Conservation (phyloP, 805 yeast species). For the Metschnikowia rubicola region DNA sequence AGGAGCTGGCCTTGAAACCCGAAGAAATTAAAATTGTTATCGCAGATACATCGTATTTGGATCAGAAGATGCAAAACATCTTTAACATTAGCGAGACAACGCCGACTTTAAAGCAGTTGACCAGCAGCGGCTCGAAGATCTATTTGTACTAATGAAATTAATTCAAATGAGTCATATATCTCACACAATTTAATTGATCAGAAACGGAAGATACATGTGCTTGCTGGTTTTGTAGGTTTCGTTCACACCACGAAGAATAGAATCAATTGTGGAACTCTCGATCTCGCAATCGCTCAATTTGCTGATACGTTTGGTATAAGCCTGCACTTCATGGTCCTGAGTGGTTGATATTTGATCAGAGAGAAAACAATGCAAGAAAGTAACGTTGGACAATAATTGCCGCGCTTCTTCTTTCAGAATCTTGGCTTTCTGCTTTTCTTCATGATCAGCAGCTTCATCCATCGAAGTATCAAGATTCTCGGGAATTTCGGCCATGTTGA, state of each 20-base stretch:
- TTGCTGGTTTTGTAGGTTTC: conserved; percentile 30
- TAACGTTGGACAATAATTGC: conserved; percentile 22
- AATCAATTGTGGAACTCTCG: conserved; percentile 17
- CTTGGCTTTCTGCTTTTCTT: neutral
- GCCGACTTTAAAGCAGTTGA: conserved; percentile 38
- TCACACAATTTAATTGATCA: conserved; percentile 8
- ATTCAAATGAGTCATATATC: neutral
- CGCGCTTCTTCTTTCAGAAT: conserved; percentile 5
- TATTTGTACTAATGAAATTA: conserved; percentile 43
- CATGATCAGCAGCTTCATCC: no score
- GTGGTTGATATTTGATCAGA: conserved; percentile 2
- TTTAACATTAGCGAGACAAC: conserved; percentile 56
- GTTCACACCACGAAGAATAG: conserved; percentile 19
- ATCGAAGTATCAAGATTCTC: no score
- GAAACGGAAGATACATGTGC: conserved; percentile 21
- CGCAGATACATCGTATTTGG: conserved; percentile 60
- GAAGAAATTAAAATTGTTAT: conserved; percentile 52
- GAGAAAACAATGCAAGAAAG: conserved; percentile 22
- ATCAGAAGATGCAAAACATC: conserved; percentile 54
- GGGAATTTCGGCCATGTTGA: no score
- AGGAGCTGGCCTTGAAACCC: conserved; percentile 37
- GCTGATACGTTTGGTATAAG: neutral
- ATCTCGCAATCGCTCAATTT: conserved; percentile 7
- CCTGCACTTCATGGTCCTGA: neutral
- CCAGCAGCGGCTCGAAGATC: conserved; percentile 43